Percentiles rank a stretch among this genome's conserved stretches.
phyloP scores from a whole-genome alignment of 75 land plant genomes.

The Sequoiadendron giganteum region DNA sequence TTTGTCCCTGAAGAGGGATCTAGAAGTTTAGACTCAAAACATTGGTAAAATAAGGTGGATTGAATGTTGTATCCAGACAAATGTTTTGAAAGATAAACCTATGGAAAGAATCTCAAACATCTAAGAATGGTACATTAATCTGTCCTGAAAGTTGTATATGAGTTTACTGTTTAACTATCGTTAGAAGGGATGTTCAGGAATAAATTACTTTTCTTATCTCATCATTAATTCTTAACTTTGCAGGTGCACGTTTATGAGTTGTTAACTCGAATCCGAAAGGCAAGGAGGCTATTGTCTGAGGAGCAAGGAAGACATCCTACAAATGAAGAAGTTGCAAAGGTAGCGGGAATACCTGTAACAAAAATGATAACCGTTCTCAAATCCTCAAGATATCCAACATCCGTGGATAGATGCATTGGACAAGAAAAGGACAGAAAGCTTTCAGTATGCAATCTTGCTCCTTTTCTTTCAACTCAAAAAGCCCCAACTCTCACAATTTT shows the following conservation, averaged over 20 bases:
- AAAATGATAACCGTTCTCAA: constrained; percentile 52
- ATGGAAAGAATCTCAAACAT: background rate
- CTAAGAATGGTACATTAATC: background rate
- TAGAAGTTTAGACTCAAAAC: background rate
- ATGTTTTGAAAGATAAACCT: background rate
- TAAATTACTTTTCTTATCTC: background rate
- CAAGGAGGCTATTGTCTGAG: constrained; percentile 61
- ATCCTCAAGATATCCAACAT: constrained; percentile 71
- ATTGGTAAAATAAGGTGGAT: background rate
- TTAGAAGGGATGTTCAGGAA: background rate
- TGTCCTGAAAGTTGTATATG: background rate
- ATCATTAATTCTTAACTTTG: background rate
- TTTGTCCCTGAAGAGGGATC: background rate
- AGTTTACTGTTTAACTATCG: background rate
- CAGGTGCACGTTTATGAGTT: constrained; percentile 90
- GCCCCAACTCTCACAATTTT: background rate
- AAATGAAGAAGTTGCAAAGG: constrained; percentile 77
- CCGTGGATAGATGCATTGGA: constrained; percentile 73
- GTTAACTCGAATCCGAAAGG: constrained; percentile 67
- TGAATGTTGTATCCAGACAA: background rate
- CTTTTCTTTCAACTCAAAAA: background rate
- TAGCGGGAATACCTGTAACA: constrained; percentile 68
- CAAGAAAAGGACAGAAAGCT: constrained; percentile 53
- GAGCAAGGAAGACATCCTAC: constrained; percentile 67
- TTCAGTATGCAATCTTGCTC: constrained; percentile 46